phyloP scores from a whole-genome alignment of 352 stramenopile genomes.

The Phytophthora pseudosyringae region DNA sequence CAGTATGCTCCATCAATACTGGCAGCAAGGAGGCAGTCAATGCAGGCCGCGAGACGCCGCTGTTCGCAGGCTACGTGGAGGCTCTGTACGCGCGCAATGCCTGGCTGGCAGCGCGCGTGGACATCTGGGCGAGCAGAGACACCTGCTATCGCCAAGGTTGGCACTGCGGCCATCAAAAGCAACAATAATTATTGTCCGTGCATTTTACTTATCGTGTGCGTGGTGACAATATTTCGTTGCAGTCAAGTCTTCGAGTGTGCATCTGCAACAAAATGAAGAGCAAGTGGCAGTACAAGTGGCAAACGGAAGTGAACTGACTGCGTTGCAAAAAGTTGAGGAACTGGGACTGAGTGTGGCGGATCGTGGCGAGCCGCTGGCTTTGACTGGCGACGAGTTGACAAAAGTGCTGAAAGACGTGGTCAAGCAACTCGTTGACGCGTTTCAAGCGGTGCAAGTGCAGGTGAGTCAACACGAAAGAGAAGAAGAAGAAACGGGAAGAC shows the following conservation, averaged over 20 bases:
- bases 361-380: slow-evolving; percentile 5
- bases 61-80: slow-evolving; percentile 44
- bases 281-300: slow-evolving; percentile 4
- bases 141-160: slow-evolving; percentile 28
- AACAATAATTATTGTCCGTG: slow-evolving; percentile 1
- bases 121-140: slow-evolving; percentile 32
- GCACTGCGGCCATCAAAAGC: not conserved
- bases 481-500: not conserved
- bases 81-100: slow-evolving; percentile 30
- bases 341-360: slow-evolving; percentile 14
- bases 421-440: slow-evolving; percentile 19
- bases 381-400: slow-evolving; percentile 33
- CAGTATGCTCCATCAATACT: slow-evolving; percentile 5
- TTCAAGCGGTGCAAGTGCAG: slow-evolving; percentile 36
- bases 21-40: not conserved
- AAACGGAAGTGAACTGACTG: slow-evolving; percentile 5
- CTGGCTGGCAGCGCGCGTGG: slow-evolving; percentile 33
- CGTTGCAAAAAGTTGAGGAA: slow-evolving; percentile 26
- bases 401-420: slow-evolving; percentile 24
- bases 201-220: slow-evolving; percentile 3
- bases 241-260: slow-evolving; percentile 40
- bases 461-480: slow-evolving; percentile 19
- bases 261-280: slow-evolving; percentile 23
- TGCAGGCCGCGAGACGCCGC: not conserved
- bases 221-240: slow-evolving; percentile 20